Conservation (phyloP, 1,139 yeast genomes). For the Yamadazyma spencermartinsiae region DNA sequence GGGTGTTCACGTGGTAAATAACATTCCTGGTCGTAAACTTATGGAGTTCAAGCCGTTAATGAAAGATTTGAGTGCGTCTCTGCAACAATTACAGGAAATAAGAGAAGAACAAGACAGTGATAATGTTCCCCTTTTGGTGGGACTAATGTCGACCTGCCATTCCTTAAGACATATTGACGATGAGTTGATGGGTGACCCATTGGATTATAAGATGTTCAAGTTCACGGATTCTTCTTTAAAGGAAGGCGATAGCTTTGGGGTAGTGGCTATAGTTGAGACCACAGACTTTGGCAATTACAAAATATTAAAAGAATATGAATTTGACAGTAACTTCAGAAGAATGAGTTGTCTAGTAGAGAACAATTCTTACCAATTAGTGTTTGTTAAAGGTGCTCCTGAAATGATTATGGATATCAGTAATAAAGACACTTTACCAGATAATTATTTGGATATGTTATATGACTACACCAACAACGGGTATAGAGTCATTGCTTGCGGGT, state of each 20-base stretch:
- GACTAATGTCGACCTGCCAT: slow-evolving; percentile 82
- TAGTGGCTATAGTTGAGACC: slow-evolving; percentile 26
- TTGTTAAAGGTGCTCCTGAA: slow-evolving; percentile 97
- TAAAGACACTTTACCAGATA: slow-evolving; percentile 66
- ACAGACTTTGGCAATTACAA: slow-evolving; percentile 42
- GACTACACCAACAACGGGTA: slow-evolving; percentile 90
- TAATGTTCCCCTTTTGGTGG: slow-evolving; percentile 37
- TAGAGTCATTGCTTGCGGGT: slow-evolving; percentile 93
- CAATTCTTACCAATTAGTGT: slow-evolving; percentile 44
- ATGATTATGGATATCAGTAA: slow-evolving; percentile 81
- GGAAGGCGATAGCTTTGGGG: slow-evolving; percentile 46
- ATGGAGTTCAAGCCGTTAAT: slow-evolving; percentile 51
- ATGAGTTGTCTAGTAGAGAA: slow-evolving; percentile 77
- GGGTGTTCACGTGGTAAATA: slow-evolving; percentile 72
- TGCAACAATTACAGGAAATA: background rate
- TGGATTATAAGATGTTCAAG: slow-evolving; percentile 90
- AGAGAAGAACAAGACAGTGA: slow-evolving; percentile 24
- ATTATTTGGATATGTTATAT: slow-evolving; percentile 73
- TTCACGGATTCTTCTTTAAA: slow-evolving; percentile 69
- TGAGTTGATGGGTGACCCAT: slow-evolving; percentile 87
- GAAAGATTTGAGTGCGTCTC: slow-evolving; percentile 20
- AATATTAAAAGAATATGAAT: slow-evolving; percentile 76
- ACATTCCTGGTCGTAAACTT: slow-evolving; percentile 52
- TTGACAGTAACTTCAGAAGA: slow-evolving; percentile 78
- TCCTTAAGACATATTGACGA: slow-evolving; percentile 77